A percentile compares a stretch with the other conserved stretches of the same genome.
phyloP scores from a whole-genome alignment of 805 yeast species.

The Lipomyces japonicus region DNA sequence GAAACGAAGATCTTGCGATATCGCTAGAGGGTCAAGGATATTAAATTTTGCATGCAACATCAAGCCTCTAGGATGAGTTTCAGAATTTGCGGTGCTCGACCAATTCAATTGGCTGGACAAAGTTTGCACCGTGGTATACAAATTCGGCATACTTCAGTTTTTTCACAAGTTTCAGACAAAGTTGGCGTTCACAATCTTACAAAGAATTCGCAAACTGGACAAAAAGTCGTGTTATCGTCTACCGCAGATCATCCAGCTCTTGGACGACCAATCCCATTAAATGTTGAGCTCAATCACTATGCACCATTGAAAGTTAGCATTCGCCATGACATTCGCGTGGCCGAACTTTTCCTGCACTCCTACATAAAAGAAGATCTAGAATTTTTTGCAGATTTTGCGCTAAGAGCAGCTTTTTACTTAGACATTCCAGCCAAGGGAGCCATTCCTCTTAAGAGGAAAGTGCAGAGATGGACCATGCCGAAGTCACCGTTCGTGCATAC shows the following conservation, averaged over 20 bases:
- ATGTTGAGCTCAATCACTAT: slow-evolving; percentile 74
- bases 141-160: no score
- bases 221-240: slow-evolving; percentile 10
- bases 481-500: slow-evolving; percentile 92
- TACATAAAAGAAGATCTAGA: slow-evolving; percentile 67
- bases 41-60: no score
- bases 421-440: slow-evolving; percentile 84
- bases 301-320: slow-evolving; percentile 70
- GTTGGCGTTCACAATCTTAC: no score
- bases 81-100: no score
- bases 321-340: slow-evolving; percentile 70
- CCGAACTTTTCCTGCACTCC: slow-evolving; percentile 63
- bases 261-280: slow-evolving; percentile 69
- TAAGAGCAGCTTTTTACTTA: slow-evolving; percentile 84
- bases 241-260: slow-evolving; percentile 30
- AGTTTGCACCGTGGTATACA: no score
- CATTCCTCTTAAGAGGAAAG: slow-evolving; percentile 60
- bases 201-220: slow-evolving; percentile 34
- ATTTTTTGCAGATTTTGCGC: slow-evolving; percentile 76
- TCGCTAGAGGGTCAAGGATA: no score
- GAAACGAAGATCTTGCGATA: no score
- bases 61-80: no score
- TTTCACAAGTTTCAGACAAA: no score
- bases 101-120: no score
- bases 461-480: slow-evolving; percentile 90